Base-by-base conservation (phyloP, 2,329 filamentous ascomycete genomes). In the Exophiala calicioides region DNA sequence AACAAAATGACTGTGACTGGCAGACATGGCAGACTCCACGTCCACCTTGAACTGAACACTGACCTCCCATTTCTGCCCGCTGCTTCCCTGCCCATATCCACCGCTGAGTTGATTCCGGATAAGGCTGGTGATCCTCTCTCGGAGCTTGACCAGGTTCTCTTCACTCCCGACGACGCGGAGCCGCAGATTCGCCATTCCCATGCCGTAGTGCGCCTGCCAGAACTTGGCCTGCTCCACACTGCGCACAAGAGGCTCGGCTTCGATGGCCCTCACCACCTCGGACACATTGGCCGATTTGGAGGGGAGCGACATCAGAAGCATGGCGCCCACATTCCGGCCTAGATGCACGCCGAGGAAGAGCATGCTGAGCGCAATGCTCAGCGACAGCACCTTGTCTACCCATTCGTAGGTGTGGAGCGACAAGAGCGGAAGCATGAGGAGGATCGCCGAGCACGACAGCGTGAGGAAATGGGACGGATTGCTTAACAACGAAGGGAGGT, bases 201-300 rank as follows among this genome's bases (percentile, higher is more conserved):
- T 75, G 1, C 91, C 90, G 65, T 97, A 96, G 68, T 98, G 93
- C 10, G 96, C 93, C 72, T 98, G 93, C 93, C 93, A 98, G 68
- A 98, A 95, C 63, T 90, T 84, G 1, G 90, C 91, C 62, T 96
- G 90, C 47, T 96, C 88, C 35, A 98, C 82, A 1, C 79, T 78
- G 33, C 79, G 79, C 19, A 97, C 82, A 44, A 79, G 78, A 1
- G 86, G 82, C 60, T 96, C 90, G 1, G 82, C 78, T 65, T 90
- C 85, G 40, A 98, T 90, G 65, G 95, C 89, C 45, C 81, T 80
- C 60, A 96, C 76, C n/a, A 95, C 84, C 16, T 85, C 82, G 3
- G 81, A 76, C 1, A 93, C 82, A 3, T 80, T 75, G 16, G 67
- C 65, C 9, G 75, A 70, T 9, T 69, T 72, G n/a, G 50, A 45